These are phyloP conservation scores for Dentipellis sp. DNA, from an alignment of 768 basidiomycete genomes.

Conservation along the genomic window DNA sequence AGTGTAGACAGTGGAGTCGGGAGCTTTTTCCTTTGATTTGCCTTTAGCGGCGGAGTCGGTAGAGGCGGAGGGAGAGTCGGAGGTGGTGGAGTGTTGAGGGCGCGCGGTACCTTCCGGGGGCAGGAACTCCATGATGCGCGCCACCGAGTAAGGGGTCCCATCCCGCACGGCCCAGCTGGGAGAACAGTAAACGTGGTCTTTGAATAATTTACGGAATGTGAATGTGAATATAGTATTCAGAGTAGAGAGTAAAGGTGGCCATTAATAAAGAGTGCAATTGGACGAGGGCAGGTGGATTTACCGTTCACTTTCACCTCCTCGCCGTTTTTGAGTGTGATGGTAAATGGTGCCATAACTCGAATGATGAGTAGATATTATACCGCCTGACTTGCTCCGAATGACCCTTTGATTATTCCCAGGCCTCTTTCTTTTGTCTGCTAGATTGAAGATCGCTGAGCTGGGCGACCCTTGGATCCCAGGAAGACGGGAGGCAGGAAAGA, in stretches of 20 bases:
- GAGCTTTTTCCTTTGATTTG: slow-evolving; percentile 55
- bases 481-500: neutral
- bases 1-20: slow-evolving; percentile 33
- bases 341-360: slow-evolving; percentile 27
- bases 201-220: slow-evolving; percentile 20
- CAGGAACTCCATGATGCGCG: slow-evolving; percentile 94
- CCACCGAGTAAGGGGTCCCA: slow-evolving; percentile 92
- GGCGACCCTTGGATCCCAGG: neutral
- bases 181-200: slow-evolving; percentile 97
- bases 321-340: slow-evolving; percentile 63
- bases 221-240: neutral
- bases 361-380: neutral
- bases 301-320: slow-evolving; percentile 83
- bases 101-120: slow-evolving; percentile 60
- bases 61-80: neutral
- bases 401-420: neutral
- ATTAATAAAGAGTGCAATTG: neutral
- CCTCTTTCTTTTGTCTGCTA: neutral
- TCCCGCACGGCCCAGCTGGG: slow-evolving; percentile 88
- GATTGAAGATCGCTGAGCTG: neutral
- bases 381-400: neutral
- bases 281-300: slow-evolving; percentile 28
- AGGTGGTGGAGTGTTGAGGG: slow-evolving; percentile 7
- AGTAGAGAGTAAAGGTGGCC: neutral
- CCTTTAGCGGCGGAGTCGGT: slow-evolving; percentile 33